These are phyloP conservation scores for Suillus bovinus DNA, from an alignment of 768 basidiomycete species.

Conservation along the genomic window DNA sequence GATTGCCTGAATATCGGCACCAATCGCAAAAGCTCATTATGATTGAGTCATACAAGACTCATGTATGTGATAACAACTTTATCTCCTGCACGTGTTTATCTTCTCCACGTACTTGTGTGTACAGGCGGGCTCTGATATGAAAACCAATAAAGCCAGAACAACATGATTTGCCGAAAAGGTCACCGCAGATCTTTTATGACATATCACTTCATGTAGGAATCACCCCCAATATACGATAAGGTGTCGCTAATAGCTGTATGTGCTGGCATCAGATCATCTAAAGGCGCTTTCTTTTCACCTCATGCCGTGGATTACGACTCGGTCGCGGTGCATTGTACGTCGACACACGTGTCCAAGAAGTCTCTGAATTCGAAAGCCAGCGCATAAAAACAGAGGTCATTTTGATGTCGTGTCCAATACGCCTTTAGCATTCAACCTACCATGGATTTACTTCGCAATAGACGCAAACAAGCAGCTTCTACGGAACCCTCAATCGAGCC, in stretches of 20 bases:
- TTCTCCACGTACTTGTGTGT: background rate
- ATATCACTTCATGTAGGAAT: background rate
- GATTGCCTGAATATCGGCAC: background rate
- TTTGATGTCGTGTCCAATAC: background rate
- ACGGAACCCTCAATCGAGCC: background rate
- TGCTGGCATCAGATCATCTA: too few relatives aligned
- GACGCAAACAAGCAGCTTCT: background rate
- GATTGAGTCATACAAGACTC: background rate
- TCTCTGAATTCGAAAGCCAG: background rate
- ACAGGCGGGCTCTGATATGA: background rate
- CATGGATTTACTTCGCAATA: background rate
- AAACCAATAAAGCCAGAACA: background rate
- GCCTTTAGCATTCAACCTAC: background rate
- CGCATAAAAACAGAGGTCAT: background rate
- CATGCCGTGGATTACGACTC: background rate
- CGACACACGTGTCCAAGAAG: background rate
- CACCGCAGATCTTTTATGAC: background rate
- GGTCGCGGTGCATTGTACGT: background rate
- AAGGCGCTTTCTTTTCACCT: background rate
- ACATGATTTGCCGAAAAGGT: background rate
- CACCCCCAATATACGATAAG: background rate
- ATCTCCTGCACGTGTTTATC: background rate
- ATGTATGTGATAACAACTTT: background rate
- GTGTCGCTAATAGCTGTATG: background rate
- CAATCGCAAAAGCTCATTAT: conserved; percentile 1